Evolutionary conservation across 192 early-diverging fungal species (phyloP), one percentile per base, ranked within the genome.

Genomic region (Chytriomyces hyalinus): DNA sequence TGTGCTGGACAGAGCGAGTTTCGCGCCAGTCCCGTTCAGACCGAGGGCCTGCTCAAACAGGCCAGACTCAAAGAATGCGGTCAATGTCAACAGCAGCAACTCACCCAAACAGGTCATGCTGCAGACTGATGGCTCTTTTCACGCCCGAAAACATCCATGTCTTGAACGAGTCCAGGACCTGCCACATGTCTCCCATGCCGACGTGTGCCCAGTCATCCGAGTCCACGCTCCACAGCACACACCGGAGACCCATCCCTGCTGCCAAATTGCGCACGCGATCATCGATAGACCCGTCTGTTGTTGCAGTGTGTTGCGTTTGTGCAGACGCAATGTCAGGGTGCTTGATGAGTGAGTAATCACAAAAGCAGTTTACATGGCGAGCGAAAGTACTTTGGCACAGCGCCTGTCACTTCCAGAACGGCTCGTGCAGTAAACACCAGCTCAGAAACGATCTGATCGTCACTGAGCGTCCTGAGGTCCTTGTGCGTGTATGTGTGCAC

Each of bases 391-490:
- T 15, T 46, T 67, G 87, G 84, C 17, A 65, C 63, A 20, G 28
- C 22, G 44, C 85, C 85, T n/a, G 59, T 86, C 70, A 51, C 67
- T 15, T 79, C 28, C 24, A 67, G 59, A 51, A 86, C 75, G 45
- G 62, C 47, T 26, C 74, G 63, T 44, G 89, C 86, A 13, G 87
- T 92, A 84, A 89, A 93, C 61, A 87, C 85, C 22, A 94, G 69
- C 77, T 93, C 91, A 60, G 88, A 89, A 44, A 92, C 78, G 47
- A 93, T 87, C 67, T 92, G 90, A 65, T 87, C 90, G 68, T 91
- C 91, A 8, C 88, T 89, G 51, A 90, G 69, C 8, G 86, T 79
- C 28, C 91, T 92, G 4, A 88, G 65, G 4, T 81, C 80, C 22
- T 78, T 65, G 65, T 93, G 92, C 11, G 90, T 79, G 85, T 86